Percentiles rank a stretch among this genome's conserved stretches.
Conservation (phyloP, 2,329 filamentous ascomycete genomes). For the Penicillium glabrum region DNA sequence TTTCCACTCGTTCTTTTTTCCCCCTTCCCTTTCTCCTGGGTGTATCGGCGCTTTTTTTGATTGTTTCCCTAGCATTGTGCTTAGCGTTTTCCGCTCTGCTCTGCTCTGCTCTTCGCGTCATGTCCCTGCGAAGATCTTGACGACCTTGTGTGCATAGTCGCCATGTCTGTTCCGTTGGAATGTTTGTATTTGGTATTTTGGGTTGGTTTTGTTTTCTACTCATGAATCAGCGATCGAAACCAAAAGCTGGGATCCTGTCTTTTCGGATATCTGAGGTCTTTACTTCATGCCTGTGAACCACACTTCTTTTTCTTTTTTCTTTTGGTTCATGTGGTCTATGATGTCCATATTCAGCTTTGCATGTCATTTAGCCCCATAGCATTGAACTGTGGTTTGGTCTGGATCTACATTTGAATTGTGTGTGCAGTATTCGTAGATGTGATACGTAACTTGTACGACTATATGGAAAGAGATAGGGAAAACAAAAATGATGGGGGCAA, state of each 20-base stretch:
- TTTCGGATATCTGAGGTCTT: neutral
- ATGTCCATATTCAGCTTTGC: neutral
- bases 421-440: neutral
- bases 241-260: slow-evolving; percentile 4
- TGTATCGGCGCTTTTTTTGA: slow-evolving; percentile 3
- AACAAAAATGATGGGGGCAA: neutral
- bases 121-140: slow-evolving; percentile 23
- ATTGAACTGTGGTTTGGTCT: neutral
- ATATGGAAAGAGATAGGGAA: neutral
- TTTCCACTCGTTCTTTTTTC: neutral
- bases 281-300: neutral
- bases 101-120: slow-evolving; percentile 20
- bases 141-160: slow-evolving; percentile 10
- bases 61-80: slow-evolving; percentile 6
- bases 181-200: neutral
- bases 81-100: neutral
- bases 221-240: neutral
- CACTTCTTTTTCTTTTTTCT: neutral
- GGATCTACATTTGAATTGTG: neutral
- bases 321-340: neutral
- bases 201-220: neutral
- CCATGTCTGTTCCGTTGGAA: slow-evolving; percentile 12
- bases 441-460: neutral
- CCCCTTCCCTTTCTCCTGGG: slow-evolving; percentile 5
- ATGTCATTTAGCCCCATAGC: neutral